Conservation (phyloP, 495 filamentous ascomycete species). For the Oidiodendron maius region DNA sequence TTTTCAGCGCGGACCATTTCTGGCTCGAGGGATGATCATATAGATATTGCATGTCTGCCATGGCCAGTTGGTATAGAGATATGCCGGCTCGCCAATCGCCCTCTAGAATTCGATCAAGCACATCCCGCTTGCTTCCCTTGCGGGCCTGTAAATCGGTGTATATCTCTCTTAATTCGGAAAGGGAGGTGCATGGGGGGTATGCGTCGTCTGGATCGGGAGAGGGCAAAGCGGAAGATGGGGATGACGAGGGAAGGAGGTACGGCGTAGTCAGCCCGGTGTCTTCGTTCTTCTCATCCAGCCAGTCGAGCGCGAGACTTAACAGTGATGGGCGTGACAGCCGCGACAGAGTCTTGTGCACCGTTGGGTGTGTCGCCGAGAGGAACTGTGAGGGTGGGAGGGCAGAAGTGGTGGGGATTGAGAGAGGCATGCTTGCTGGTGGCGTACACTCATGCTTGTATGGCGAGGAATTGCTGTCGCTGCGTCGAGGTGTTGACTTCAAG, state of each 20-base stretch:
- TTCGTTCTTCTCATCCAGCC: conserved; percentile 61
- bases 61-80: conserved; percentile 71
- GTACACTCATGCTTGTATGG: not conserved
- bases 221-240: too few relatives aligned
- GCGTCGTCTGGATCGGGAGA: conserved; percentile 44
- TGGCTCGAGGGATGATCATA: conserved; percentile 66
- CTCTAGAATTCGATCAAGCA: conserved; percentile 69
- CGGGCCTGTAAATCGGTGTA: conserved; percentile 48
- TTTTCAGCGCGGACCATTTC: conserved; percentile 69
- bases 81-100: conserved; percentile 80
- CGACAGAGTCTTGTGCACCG: conserved; percentile 56
- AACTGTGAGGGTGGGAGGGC: conserved; percentile 43
- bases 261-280: conserved; percentile 41
- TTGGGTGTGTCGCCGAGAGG: conserved; percentile 56
- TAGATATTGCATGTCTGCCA: conserved; percentile 73
- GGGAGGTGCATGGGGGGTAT: conserved; percentile 55
- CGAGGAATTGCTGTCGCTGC: not conserved
- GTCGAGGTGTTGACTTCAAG: too few relatives aligned
- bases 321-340: conserved; percentile 67
- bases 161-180: conserved; percentile 54
- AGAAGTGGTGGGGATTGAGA: conserved; percentile 23
- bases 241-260: conserved; percentile 35
- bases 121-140: conserved; percentile 67
- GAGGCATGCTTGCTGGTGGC: conserved; percentile 7
- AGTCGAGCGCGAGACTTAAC: conserved; percentile 61